Evolutionary conservation across 768 basidiomycete genomes (phyloP).

Genomic region (Mrakia frigida): DNA sequence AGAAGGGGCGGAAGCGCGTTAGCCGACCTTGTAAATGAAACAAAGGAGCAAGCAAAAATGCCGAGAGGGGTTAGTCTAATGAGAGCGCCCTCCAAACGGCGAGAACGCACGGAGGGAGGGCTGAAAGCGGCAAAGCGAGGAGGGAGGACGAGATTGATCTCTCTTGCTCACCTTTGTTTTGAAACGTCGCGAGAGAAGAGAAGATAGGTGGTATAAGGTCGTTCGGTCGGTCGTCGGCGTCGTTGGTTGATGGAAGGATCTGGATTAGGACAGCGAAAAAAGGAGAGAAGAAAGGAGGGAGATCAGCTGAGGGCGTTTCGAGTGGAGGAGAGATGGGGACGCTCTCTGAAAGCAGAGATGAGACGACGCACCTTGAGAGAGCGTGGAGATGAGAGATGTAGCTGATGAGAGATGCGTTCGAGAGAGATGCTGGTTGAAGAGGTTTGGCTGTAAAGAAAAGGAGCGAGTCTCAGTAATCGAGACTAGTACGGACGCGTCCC

Average conservation of each 20-base stretch:
- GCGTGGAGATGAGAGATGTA: too few relatives aligned
- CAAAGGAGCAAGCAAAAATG: too few relatives aligned
- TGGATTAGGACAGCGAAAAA: not conserved
- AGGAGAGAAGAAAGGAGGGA: not conserved
- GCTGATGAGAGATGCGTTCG: too few relatives aligned
- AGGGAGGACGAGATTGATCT: not conserved
- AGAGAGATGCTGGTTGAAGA: too few relatives aligned
- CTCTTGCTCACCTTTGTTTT: not conserved
- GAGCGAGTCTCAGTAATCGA: too few relatives aligned
- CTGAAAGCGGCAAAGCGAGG: not conserved
- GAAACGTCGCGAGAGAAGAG: not conserved
- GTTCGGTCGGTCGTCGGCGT: not conserved
- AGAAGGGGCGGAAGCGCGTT: not conserved
- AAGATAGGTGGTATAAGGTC: not conserved
- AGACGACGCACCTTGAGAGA: too few relatives aligned
- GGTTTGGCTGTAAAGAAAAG: too few relatives aligned
- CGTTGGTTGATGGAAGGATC: not conserved
- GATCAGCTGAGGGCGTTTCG: too few relatives aligned
- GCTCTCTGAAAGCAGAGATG: too few relatives aligned
- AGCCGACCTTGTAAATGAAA: not conserved
- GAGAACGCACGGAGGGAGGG: not conserved
- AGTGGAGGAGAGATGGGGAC: too few relatives aligned
- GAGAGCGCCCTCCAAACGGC: too few relatives aligned
- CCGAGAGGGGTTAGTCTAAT: too few relatives aligned
- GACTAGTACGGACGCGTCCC: not conserved